Evolutionary conservation across 352 stramenopile species (phyloP).

Genomic region (Globisporangium solare): DNA sequence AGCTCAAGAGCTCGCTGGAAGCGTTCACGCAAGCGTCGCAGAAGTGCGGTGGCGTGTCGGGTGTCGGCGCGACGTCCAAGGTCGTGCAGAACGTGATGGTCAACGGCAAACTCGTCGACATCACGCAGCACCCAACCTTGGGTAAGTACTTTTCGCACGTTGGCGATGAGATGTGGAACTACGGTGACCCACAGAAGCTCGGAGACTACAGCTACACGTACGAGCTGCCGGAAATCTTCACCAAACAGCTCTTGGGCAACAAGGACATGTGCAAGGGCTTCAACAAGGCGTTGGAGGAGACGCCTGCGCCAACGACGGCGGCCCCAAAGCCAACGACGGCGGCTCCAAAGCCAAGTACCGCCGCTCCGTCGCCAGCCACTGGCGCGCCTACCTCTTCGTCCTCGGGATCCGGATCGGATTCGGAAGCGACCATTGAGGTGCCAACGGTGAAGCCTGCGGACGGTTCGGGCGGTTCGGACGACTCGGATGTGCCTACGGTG

Average conservation of each 20-base stretch:
- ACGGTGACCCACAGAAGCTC: constrained; percentile 8
- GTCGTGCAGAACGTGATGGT: background rate
- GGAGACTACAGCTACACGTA: constrained; percentile 15
- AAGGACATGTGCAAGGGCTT: constrained; percentile 4
- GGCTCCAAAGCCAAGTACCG: background rate
- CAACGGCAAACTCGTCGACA: constrained; percentile 5
- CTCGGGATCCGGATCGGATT: constrained; percentile 6
- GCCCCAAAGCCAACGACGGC: constrained; percentile 1
- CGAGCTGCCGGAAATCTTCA: constrained; percentile 12
- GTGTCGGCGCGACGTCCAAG: background rate
- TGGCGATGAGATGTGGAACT: constrained; percentile 3
- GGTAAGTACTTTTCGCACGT: constrained; percentile 15
- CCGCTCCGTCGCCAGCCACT: constrained; percentile 2
- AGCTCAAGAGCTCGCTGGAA: constrained; percentile 1
- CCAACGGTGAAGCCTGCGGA: background rate
- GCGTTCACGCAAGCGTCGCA: constrained; percentile 1
- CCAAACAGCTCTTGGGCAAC: constrained; percentile 8
- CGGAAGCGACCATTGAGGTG: constrained; percentile 2
- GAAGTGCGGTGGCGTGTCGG: background rate
- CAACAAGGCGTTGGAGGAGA: background rate
- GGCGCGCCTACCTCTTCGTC: background rate
- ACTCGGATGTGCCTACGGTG: background rate
- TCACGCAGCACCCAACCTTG: constrained; percentile 5
- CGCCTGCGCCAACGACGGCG: background rate
- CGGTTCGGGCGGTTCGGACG: no score